Base-by-base conservation (phyloP, 345 rosid species). In the Eucalyptus dawsonii region DNA sequence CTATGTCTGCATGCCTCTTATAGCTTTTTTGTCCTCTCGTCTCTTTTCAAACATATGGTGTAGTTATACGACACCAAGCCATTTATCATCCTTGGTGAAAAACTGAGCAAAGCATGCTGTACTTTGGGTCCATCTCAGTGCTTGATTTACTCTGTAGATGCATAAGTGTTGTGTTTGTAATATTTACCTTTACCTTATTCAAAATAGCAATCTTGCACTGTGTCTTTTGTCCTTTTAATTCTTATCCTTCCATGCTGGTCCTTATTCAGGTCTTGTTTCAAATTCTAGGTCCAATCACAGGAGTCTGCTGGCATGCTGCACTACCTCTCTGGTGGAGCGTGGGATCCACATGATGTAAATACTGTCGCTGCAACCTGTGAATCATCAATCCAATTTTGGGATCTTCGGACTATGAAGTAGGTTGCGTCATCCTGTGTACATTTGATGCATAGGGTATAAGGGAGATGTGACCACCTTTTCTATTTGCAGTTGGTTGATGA, bases 301-400 rank as follows among this genome's bases (percentile, higher is more conserved):
- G 97, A 94, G 81, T 95, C 99, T 58, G 93, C 97, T 91, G 98
- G 99, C 86, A 93, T 95, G 97, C 91, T 96, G 89, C 99, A 96
- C 88, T 93, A 93, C 91, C 91, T 96, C 88, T 95, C 96, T 91
- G 97, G 98, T 91, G 98, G 98, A 91, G 98, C 97, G 31, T 96
- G 98, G 99, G 97, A 97, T 95, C 99, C 98, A 8, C 98, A 97
- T 93, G 97, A 97, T 53, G 91, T 93, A 80, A 97, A 96, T 94
- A 88, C 94, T 91, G 90, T 97, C 51, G 98, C 97, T 56, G 96
- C 97, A 50, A 95, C 98, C 88, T 92, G 94, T 93, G 99, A 96
- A 89, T 97, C 99, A 58, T 96, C 99, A 58, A 89, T 97, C 90
- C 97, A 97, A 92, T 94, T 97, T 90, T 96, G 98, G 98, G 99